A percentile compares a stretch with the other conserved stretches of the same genome.
These are phyloP conservation scores for Danielia oregonensis DNA, from an alignment of 805 yeast genomes.

Conservation along the genomic window DNA sequence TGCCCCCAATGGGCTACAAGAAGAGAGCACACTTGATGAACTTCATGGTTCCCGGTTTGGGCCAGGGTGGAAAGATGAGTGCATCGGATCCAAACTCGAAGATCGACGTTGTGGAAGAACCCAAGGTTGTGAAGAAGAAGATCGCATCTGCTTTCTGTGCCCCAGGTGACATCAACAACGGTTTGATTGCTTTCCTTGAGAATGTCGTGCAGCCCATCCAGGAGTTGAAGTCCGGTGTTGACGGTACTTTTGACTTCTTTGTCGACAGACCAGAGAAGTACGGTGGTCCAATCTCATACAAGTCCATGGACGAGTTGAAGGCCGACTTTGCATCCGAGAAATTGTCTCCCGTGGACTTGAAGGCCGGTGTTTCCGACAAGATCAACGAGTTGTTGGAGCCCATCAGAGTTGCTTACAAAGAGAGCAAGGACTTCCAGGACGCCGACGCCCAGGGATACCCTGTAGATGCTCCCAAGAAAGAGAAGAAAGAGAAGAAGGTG, in stretches of 20 bases:
- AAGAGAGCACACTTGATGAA: slow-evolving; percentile 99
- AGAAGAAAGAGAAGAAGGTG: slow-evolving; percentile 68
- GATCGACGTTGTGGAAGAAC: slow-evolving; percentile 88
- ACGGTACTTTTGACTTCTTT: slow-evolving; percentile 57
- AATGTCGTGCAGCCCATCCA: slow-evolving; percentile 83
- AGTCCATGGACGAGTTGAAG: slow-evolving; percentile 63
- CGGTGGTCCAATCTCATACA: slow-evolving; percentile 86
- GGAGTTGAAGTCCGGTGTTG: slow-evolving; percentile 60
- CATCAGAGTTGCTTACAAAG: slow-evolving; percentile 63
- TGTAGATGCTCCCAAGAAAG: slow-evolving; percentile 54
- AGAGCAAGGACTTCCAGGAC: slow-evolving; percentile 67
- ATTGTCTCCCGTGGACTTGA: slow-evolving; percentile 90
- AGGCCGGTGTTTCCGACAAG: slow-evolving; percentile 84
- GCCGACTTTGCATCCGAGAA: slow-evolving; percentile 68
- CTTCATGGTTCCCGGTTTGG: slow-evolving; percentile 97
- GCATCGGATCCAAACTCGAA: slow-evolving; percentile 98
- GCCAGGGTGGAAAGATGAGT: slow-evolving; percentile 98
- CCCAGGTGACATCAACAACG: slow-evolving; percentile 88
- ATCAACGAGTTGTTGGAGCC: slow-evolving; percentile 82
- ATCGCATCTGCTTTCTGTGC: slow-evolving; percentile 90
- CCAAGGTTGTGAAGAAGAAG: slow-evolving; percentile 85
- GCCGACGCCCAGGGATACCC: slow-evolving; percentile 84
- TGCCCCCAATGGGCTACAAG: slow-evolving; percentile 83
- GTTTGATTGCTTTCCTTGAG: slow-evolving; percentile 81
- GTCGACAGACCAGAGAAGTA: slow-evolving; percentile 93